A percentile compares a stretch with the other conserved stretches of the same genome.
phyloP scores from a whole-genome alignment of 2,329 filamentous ascomycete species.

The Samsoniella hepiali region DNA sequence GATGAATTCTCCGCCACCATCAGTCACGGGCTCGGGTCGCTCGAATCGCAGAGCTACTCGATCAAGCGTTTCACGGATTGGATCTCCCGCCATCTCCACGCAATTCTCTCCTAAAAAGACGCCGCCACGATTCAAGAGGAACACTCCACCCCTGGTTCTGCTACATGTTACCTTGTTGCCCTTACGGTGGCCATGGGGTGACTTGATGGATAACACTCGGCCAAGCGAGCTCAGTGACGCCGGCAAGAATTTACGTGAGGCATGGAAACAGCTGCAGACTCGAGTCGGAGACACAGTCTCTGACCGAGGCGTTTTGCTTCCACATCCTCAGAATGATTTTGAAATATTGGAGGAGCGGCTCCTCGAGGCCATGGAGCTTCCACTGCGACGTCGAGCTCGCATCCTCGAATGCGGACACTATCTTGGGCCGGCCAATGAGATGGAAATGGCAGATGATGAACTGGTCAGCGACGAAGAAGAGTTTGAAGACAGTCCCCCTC shows the following conservation, averaged over 20 bases:
- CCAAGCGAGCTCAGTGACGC: conserved; percentile 42
- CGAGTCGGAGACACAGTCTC: conserved; percentile 70
- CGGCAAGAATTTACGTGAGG: conserved; percentile 53
- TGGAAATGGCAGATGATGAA: conserved; percentile 40
- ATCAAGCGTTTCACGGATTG: conserved; percentile 53
- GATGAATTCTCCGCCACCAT: conserved; percentile 64
- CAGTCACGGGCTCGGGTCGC: conserved; percentile 53
- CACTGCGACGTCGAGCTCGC: conserved; percentile 59
- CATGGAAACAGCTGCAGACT: conserved; percentile 65
- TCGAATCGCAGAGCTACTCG: conserved; percentile 47
- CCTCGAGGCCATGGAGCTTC: conserved; percentile 70
- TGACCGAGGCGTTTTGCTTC: conserved; percentile 69
- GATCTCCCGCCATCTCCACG: conserved; percentile 50
- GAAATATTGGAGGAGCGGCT: conserved; percentile 76
- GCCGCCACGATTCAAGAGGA: conserved; percentile 54
- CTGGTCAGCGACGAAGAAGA: conserved; percentile 47
- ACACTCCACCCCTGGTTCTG: conserved; percentile 66
- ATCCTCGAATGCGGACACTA: conserved; percentile 77
- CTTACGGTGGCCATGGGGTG: conserved; percentile 62
- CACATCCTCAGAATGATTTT: conserved; percentile 77
- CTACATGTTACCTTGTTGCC: conserved; percentile 76
- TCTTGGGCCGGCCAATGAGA: conserved; percentile 56
- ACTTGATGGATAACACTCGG: conserved; percentile 47
- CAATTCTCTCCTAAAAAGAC: conserved; percentile 58
- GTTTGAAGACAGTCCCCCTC: conserved; percentile 28